These are phyloP conservation scores for Penicillium sp. DNA, from an alignment of 2,329 filamentous ascomycete species.

Conservation along the genomic window DNA sequence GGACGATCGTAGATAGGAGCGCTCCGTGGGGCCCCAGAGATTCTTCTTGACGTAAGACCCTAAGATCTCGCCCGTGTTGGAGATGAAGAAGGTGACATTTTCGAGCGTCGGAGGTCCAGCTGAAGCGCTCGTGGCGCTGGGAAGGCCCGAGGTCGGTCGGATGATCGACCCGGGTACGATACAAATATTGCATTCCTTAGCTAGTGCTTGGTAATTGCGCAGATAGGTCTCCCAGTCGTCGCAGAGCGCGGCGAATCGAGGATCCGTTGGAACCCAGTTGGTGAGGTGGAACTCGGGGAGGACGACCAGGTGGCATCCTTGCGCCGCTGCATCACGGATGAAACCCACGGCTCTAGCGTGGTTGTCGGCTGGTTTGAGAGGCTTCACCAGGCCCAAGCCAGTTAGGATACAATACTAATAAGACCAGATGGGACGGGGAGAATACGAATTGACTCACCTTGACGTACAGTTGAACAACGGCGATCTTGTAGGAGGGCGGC, in stretches of 20 bases:
- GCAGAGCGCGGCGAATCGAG: slow-evolving; percentile 50
- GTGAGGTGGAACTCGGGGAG: slow-evolving; percentile 61
- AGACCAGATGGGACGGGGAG: too few relatives aligned
- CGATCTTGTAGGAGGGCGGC: too few relatives aligned
- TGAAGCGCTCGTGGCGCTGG: slow-evolving; percentile 48
- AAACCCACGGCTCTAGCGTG: slow-evolving; percentile 38
- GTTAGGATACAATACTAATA: too few relatives aligned
- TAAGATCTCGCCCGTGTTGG: slow-evolving; percentile 51
- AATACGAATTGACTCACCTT: too few relatives aligned
- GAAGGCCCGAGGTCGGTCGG: slow-evolving; percentile 53
- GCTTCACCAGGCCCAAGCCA: too few relatives aligned
- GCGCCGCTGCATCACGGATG: slow-evolving; percentile 51
- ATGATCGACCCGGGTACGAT: too few relatives aligned
- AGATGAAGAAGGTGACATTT: slow-evolving; percentile 61
- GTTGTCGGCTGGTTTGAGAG: slow-evolving; percentile 8
- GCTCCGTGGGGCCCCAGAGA: slow-evolving; percentile 26
- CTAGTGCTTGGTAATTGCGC: slow-evolving; percentile 55
- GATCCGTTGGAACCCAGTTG: slow-evolving; percentile 54
- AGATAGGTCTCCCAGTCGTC: slow-evolving; percentile 55
- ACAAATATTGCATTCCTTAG: slow-evolving; percentile 48
- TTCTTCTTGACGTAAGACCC: slow-evolving; percentile 56
- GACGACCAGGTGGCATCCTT: slow-evolving; percentile 58
- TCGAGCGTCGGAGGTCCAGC: slow-evolving; percentile 44
- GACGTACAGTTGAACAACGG: too few relatives aligned
- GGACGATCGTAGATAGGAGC: slow-evolving; percentile 7